Conservation (phyloP, 257 asterid genomes). For the Nicotiana tomentosiformis region DNA sequence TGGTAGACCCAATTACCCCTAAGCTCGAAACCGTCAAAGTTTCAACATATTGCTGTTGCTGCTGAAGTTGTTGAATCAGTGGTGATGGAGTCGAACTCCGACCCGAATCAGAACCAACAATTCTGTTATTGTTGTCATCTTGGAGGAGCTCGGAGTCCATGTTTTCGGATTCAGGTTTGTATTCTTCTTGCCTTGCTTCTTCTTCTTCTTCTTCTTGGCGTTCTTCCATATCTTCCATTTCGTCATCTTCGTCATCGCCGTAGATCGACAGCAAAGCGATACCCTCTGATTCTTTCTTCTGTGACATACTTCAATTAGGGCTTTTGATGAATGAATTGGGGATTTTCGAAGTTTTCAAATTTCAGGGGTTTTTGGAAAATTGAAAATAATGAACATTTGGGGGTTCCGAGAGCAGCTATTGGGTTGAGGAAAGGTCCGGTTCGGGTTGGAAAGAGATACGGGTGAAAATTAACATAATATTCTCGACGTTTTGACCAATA, state of each 20-base stretch:
- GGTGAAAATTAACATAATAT: not conserved
- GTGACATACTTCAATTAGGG: constrained; percentile 21
- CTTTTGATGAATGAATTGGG: not conserved
- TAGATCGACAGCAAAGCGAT: constrained; percentile 84
- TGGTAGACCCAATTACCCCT: constrained; percentile 27
- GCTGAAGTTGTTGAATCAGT: constrained; percentile 17
- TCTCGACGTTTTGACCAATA: too few relatives aligned
- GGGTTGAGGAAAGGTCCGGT: not conserved
- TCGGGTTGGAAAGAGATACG: too few relatives aligned
- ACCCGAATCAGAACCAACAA: constrained; percentile 15
- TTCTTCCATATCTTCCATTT: constrained; percentile 48
- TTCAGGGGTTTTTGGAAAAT: not conserved
- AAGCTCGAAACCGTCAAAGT: constrained; percentile 26
- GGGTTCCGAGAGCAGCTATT: not conserved
- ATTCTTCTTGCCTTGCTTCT: constrained; percentile 19
- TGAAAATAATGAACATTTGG: not conserved
- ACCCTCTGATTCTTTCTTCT: constrained; percentile 79
- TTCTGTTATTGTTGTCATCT: constrained; percentile 10
- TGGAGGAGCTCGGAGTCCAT: constrained; percentile 16
- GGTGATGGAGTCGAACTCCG: constrained; percentile 22
- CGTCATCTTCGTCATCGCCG: constrained; percentile 74
- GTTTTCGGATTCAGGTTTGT: constrained; percentile 12
- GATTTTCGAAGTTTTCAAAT: not conserved
- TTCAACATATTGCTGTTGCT: constrained; percentile 28
- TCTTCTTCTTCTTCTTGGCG: constrained; percentile 24